Percentiles rank a stretch among this genome's conserved stretches.
phyloP scores from a whole-genome alignment of 2,329 filamentous ascomycete species.

The Fusarium sp. region DNA sequence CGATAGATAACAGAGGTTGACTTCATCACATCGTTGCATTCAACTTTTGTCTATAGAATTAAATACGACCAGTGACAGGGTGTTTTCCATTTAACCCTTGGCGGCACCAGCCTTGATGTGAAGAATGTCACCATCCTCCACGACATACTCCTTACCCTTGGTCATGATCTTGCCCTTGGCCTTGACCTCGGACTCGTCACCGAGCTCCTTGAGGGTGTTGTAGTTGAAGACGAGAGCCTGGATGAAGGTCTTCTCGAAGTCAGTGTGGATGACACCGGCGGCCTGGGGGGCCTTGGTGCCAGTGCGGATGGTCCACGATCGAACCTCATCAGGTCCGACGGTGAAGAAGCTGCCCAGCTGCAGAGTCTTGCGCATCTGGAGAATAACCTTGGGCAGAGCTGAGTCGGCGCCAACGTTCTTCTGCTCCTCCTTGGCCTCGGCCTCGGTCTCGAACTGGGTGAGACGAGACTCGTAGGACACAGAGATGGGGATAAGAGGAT shows the following conservation, averaged over 20 bases:
- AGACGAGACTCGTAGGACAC: slow-evolving; percentile 94
- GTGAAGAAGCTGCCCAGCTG: slow-evolving; percentile 98
- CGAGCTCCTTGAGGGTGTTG: slow-evolving; percentile 81
- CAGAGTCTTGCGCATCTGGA: slow-evolving; percentile 91
- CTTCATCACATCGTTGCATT: slow-evolving; percentile 42
- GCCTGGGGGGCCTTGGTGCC: slow-evolving; percentile 98
- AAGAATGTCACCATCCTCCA: slow-evolving; percentile 84
- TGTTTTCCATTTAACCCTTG: slow-evolving; percentile 67
- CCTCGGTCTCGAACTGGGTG: slow-evolving; percentile 82
- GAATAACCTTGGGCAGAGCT: slow-evolving; percentile 89
- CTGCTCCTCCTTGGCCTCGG: slow-evolving; percentile 83
- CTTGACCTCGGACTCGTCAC: slow-evolving; percentile 90
- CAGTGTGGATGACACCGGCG: slow-evolving; percentile 96
- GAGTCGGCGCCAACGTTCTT: slow-evolving; percentile 90
- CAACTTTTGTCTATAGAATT: slow-evolving; percentile 38
- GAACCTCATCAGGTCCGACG: slow-evolving; percentile 92
- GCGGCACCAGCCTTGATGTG: slow-evolving; percentile 92
- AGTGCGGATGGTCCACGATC: slow-evolving; percentile 97
- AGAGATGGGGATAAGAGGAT: slow-evolving; percentile 93
- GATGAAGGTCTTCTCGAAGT: slow-evolving; percentile 99
- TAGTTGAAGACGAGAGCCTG: slow-evolving; percentile 97
- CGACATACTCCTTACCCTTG: slow-evolving; percentile 97
- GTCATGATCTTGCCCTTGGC: slow-evolving; percentile 97
- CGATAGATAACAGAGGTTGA: background rate
- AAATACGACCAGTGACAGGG: slow-evolving; percentile 9